Percentiles rank a stretch among this genome's conserved stretches.
Conservation (phyloP, 768 basidiomycete genomes). For the Botryobasidium botryosum region DNA sequence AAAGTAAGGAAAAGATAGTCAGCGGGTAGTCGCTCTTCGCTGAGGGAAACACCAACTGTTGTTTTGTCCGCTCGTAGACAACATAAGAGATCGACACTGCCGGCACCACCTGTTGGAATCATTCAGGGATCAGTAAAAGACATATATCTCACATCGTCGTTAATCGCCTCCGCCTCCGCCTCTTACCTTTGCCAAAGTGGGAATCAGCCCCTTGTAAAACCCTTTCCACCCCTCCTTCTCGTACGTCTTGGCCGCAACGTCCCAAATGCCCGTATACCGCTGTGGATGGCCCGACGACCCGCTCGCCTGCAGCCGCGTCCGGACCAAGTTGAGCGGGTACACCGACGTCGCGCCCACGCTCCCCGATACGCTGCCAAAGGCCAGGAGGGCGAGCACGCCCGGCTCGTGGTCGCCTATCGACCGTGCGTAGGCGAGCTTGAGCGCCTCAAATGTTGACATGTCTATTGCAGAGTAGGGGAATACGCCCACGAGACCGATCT, state of each 20-base stretch:
- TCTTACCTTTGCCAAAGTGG: slow-evolving; percentile 76
- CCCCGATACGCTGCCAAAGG: slow-evolving; percentile 86
- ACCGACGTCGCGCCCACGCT: slow-evolving; percentile 68
- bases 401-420: slow-evolving; percentile 85
- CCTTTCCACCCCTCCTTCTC: slow-evolving; percentile 81
- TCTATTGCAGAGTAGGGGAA: slow-evolving; percentile 87
- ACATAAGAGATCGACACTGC: slow-evolving; percentile 95
- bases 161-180: no score
- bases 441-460: slow-evolving; percentile 92
- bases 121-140: background rate
- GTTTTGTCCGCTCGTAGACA: slow-evolving; percentile 78
- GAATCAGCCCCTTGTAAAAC: slow-evolving; percentile 83
- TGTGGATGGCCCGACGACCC: slow-evolving; percentile 93
- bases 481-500: slow-evolving; percentile 92
- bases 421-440: slow-evolving; percentile 76
- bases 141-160: no score
- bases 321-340: slow-evolving; percentile 80
- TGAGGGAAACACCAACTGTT: slow-evolving; percentile 34
- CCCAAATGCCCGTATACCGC: slow-evolving; percentile 70
- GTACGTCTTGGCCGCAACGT: slow-evolving; percentile 69
- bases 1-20: no score
- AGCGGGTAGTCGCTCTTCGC: no score
- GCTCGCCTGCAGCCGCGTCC: slow-evolving; percentile 90
- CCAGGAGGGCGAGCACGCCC: slow-evolving; percentile 67
- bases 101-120: slow-evolving; percentile 57